These are phyloP conservation scores for Aspergillus cavernicola DNA, from an alignment of 495 filamentous ascomycete species.

Conservation along the genomic window DNA sequence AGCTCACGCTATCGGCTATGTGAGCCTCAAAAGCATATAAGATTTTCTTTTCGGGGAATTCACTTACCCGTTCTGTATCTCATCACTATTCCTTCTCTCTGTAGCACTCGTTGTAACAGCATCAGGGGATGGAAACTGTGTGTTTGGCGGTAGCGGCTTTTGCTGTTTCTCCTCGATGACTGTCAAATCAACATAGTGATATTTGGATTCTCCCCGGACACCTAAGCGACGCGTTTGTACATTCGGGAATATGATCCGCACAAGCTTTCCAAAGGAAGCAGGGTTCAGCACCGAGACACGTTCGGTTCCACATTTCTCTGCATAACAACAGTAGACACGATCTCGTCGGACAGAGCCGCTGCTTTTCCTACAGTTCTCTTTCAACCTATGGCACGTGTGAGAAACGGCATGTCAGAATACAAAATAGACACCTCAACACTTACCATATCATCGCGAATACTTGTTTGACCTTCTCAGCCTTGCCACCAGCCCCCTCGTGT, in stretches of 20 bases:
- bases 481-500: slow-evolving; percentile 64
- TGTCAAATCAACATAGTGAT: slow-evolving; percentile 90
- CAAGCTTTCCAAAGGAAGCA: slow-evolving; percentile 95
- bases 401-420: not conserved
- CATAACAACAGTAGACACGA: slow-evolving; percentile 91
- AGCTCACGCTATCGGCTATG: slow-evolving; percentile 28
- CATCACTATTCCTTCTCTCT: slow-evolving; percentile 25
- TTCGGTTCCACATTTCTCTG: slow-evolving; percentile 82
- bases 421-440: slow-evolving; percentile 7
- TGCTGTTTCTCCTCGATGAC: slow-evolving; percentile 54
- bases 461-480: slow-evolving; percentile 91
- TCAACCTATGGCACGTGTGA: slow-evolving; percentile 60
- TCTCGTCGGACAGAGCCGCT: slow-evolving; percentile 84
- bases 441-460: slow-evolving; percentile 98
- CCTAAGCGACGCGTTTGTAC: slow-evolving; percentile 88
- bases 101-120: slow-evolving; percentile 15
- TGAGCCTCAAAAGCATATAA: not conserved
- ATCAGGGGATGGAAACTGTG: slow-evolving; percentile 24
- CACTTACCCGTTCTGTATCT: slow-evolving; percentile 36
- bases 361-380: slow-evolving; percentile 72
- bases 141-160: slow-evolving; percentile 27
- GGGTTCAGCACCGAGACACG: slow-evolving; percentile 91
- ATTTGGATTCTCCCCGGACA: slow-evolving; percentile 95
- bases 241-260: slow-evolving; percentile 91
- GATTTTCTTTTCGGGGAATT: not conserved